Base-by-base conservation (phyloP, 2,329 filamentous ascomycete species). In the Aspergillus versicolor region DNA sequence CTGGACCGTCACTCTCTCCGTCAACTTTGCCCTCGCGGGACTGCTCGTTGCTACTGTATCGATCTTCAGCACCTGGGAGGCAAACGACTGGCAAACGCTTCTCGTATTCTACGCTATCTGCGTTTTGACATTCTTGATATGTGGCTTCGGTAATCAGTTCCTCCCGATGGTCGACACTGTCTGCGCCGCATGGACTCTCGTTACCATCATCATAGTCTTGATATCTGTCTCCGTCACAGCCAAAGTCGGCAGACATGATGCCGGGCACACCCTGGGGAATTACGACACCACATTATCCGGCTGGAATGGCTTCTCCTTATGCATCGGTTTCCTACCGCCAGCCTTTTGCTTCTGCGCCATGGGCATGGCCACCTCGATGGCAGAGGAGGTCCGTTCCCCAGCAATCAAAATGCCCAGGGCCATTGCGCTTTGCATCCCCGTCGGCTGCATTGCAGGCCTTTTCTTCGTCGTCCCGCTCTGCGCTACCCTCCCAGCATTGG, bases 81-180 rank as follows among this genome's bases (percentile, higher is more conserved):
- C 82, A 45, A 80, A 78, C 43, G 69, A 77, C 27, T 91, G 88
- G 79, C 88, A 91, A 70, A 78, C 89, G 17, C 85, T 89, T 57
- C 77, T 91, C 21, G 85, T 90, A 61, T 91, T 91, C 75, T 82
- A 89, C 64, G 87, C 77, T 48, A 80, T 91, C 61, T 89, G 86
- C 19, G 65, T 91, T 1, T 63, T 86, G 19, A 86, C 84, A 59
- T 85, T 90, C 61, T 67, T 83, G 45, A 83, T 90, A 53, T 90
- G 88, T 61, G 78, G 84, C 1, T 81, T 89, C 38, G 84, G 84
- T 44, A 91, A 91, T 71, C 80, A 78, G 30, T 88, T 83, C 73
- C 78, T 92, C 37, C 88, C 87, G 0, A 73, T 81, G 63, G 79
- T 87, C 2, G 84, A 88, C 64, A 85, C 81, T 1, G 75, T 83